Evolutionary conservation across 75 land plant genomes (phyloP).

Genomic region (Isoetes taiwanensis): DNA sequence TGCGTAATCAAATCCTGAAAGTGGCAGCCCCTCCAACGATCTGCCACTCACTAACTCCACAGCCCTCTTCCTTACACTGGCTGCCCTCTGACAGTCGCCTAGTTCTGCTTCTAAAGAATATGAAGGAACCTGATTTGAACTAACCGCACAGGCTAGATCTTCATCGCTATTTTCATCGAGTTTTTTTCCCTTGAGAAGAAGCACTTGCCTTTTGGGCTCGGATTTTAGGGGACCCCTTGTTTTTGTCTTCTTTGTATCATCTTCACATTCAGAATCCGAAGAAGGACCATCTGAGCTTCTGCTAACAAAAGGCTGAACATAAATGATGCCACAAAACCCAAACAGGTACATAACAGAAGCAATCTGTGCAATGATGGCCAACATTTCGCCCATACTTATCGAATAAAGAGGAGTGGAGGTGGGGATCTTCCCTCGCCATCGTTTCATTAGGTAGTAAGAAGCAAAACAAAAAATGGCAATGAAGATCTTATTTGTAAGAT

Average conservation of each 20-base stretch:
- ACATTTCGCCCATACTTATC: constrained; percentile 41
- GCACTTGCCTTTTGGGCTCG: too few relatives aligned
- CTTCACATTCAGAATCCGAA: too few relatives aligned
- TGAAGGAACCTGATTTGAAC: constrained; percentile 11
- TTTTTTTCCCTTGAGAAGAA: constrained; percentile 6
- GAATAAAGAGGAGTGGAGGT: constrained; percentile 54
- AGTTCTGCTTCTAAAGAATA: constrained; percentile 25
- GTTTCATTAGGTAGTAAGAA: constrained; percentile 46
- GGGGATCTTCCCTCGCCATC: constrained; percentile 85
- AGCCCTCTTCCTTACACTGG: constrained; percentile 13
- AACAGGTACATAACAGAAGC: constrained; percentile 64
- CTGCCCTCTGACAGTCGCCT: constrained; percentile 14
- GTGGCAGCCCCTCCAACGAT: constrained; percentile 15
- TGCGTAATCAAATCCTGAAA: constrained; percentile 17
- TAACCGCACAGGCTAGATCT: constrained; percentile 20
- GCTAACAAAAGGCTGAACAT: too few relatives aligned
- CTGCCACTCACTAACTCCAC: constrained; percentile 13
- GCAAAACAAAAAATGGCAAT: constrained; percentile 42
- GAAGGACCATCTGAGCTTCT: too few relatives aligned
- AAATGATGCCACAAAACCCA: constrained; percentile 70
- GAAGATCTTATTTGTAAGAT: constrained; percentile 53
- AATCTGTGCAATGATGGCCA: constrained; percentile 40
- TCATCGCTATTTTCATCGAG: constrained; percentile 20
- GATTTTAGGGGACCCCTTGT: too few relatives aligned
- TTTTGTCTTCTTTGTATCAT: too few relatives aligned